phyloP scores from a whole-genome alignment of 352 stramenopile species.

The Stephanocyclus meneghinianus region DNA sequence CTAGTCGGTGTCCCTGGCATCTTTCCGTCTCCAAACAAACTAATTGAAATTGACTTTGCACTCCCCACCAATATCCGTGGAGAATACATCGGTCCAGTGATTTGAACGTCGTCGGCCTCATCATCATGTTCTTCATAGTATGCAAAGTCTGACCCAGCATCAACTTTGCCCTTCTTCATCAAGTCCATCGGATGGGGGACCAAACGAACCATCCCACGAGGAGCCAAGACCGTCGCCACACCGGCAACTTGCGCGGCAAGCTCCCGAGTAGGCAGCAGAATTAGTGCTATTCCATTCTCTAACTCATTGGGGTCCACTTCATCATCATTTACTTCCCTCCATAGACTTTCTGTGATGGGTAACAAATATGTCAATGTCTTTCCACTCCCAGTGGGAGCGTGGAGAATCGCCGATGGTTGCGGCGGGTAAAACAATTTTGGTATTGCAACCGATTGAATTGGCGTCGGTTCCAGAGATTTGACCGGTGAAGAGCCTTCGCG shows the following conservation, averaged over 20 bases:
- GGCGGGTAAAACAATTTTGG: constrained; percentile 41
- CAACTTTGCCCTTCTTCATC: constrained; percentile 47
- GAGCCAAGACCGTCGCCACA: constrained; percentile 72
- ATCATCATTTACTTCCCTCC: constrained; percentile 54
- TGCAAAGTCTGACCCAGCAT: constrained; percentile 35
- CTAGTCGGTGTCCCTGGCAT: constrained; percentile 70
- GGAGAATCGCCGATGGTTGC: constrained; percentile 59
- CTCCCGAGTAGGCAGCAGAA: constrained; percentile 76
- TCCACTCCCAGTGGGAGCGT: constrained; percentile 79
- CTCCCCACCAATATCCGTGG: constrained; percentile 73
- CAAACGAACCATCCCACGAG: constrained; percentile 69
- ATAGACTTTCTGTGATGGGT: constrained; percentile 79
- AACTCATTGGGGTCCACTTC: constrained; percentile 37
- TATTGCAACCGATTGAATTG: constrained; percentile 74
- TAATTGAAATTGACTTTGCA: constrained; percentile 71
- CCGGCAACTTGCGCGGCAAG: constrained; percentile 79
- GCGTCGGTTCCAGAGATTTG: constrained; percentile 48
- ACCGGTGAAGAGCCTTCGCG: background rate
- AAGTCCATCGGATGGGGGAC: constrained; percentile 71
- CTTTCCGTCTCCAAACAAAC: constrained; percentile 71
- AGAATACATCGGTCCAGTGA: constrained; percentile 21
- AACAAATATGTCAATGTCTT: constrained; percentile 82
- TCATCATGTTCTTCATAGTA: constrained; percentile 31
- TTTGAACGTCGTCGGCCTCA: constrained; percentile 1
- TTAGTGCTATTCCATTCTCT: constrained; percentile 57